Percentiles rank a stretch among this genome's conserved stretches.
phyloP scores from a whole-genome alignment of 768 basidiomycete genomes.

The Lactifluus subvellereus region DNA sequence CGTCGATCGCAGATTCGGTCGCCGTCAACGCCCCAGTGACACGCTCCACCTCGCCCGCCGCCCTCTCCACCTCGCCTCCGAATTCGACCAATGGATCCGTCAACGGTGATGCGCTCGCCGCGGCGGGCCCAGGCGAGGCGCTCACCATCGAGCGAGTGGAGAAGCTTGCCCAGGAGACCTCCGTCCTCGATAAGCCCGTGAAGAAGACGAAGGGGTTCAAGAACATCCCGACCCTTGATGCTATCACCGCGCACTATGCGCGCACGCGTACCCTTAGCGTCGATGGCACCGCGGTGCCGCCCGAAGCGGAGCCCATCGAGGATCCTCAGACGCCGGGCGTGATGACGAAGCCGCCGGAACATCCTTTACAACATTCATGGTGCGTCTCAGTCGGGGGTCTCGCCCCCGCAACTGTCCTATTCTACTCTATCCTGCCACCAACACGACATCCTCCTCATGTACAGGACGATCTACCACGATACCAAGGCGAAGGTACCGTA shows the following conservation, averaged over 20 bases:
- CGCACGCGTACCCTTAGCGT: conserved; percentile 58
- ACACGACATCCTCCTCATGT: neutral
- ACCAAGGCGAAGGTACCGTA: conserved; percentile 67
- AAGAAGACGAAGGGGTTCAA: conserved; percentile 57
- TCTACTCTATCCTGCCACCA: neutral
- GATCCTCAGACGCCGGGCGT: conserved; percentile 79
- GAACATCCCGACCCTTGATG: conserved; percentile 82
- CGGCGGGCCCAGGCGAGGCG: conserved; percentile 37
- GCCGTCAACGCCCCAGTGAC: conserved; percentile 63
- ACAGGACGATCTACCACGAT: conserved; percentile 88
- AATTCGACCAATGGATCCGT: conserved; percentile 40
- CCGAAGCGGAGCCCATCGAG: conserved; percentile 72
- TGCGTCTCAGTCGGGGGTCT: conserved; percentile 33
- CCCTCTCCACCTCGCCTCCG: conserved; percentile 43
- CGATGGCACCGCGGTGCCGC: conserved; percentile 59
- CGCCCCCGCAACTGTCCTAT: neutral
- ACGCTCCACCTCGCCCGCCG: conserved; percentile 60
- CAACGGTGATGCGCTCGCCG: conserved; percentile 31
- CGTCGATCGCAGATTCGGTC: conserved; percentile 50
- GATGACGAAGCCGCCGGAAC: conserved; percentile 63
- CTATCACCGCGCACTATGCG: conserved; percentile 74
- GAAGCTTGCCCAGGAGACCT: conserved; percentile 53
- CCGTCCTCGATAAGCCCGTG: conserved; percentile 26
- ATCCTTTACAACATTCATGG: conserved; percentile 83
- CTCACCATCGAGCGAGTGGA: conserved; percentile 64